Evolutionary conservation across 169 alveolate species (phyloP), one percentile per base, ranked within the genome.

Genomic region (Theileria annulata): DNA sequence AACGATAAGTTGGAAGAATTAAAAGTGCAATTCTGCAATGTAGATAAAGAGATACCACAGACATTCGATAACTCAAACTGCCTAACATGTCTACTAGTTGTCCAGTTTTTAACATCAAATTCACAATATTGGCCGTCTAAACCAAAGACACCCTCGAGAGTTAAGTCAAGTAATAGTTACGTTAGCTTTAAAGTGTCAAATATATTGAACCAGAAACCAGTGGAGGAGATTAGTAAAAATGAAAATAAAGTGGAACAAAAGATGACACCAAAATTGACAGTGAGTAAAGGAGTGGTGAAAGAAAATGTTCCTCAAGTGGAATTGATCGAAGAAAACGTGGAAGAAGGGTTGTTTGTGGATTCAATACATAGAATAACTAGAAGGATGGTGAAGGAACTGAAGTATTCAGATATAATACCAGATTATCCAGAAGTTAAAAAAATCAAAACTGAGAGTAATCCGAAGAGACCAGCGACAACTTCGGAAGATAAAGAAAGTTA

Each of bases 311-410:
- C 51, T 4, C 60, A 9, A 25, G 31, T 13, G 58, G 13, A 4
- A 35, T 3, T 47, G 8, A 4, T 1, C 25, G 60, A 33, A 25
- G 37, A 8, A 8, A 35, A 25, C 10, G 30, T 64, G 3, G 54
- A 19, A 21, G 77, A 70, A 5, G 77, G 51, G 3, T 27, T 70
- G 54, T 35, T 59, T n/a, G 3, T 70, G 19, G 77, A 70, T 27
- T n/a, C 77, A 10, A 27, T 70, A 27, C 67, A 70, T 27, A 28
- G 77, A 19, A 70, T 70, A 19, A 70, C 77, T 2, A 70, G 77
- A 37, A 70, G 77, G 15, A 70, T 70, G 77, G 13, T 19, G 9
- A 70, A 70, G 77, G 77, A 70, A 30, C 49, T 70, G 30, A 70
- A 56, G 28, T 70, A 78, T 4, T n/a, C 49, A 23, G 67, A 70